phyloP scores from a whole-genome alignment of 345 rosid genomes.

The Theobroma cacao region DNA sequence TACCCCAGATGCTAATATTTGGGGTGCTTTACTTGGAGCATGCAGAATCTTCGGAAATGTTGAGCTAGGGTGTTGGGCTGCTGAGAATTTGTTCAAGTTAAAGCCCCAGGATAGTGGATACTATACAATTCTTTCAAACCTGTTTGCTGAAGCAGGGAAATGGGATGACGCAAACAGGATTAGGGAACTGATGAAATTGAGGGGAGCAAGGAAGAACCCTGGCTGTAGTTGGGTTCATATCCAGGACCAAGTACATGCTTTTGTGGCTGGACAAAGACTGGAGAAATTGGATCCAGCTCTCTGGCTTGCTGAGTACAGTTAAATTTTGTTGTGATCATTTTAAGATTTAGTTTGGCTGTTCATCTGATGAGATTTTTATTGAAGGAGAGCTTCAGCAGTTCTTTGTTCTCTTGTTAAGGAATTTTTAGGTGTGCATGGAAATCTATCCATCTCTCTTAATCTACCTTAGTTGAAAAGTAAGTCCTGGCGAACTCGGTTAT shows the following conservation, averaged over 20 bases:
- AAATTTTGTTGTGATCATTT: neutral
- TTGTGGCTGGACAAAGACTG: constrained; percentile 33
- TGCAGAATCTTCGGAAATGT: constrained; percentile 44
- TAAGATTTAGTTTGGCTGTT: neutral
- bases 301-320: constrained; percentile 15
- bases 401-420: neutral
- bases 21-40: constrained; percentile 60
- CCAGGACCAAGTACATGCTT: constrained; percentile 32
- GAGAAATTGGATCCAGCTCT: constrained; percentile 15
- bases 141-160: constrained; percentile 48
- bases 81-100: constrained; percentile 44
- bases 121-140: constrained; percentile 43
- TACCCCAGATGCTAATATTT: constrained; percentile 39
- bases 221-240: constrained; percentile 60
- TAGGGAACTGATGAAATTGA: constrained; percentile 46
- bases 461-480: neutral
- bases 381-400: neutral
- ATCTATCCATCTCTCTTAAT: too few relatives aligned
- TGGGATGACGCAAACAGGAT: constrained; percentile 52
- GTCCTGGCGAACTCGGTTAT: neutral
- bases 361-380: neutral
- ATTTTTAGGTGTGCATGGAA: neutral
- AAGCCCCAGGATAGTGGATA: constrained; percentile 52
- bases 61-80: constrained; percentile 53
- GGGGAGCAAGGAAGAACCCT: constrained; percentile 42